A percentile compares a stretch with the other conserved stretches of the same genome.
Conservation (phyloP, 345 rosid genomes). For the Sisymbrium irio region DNA sequence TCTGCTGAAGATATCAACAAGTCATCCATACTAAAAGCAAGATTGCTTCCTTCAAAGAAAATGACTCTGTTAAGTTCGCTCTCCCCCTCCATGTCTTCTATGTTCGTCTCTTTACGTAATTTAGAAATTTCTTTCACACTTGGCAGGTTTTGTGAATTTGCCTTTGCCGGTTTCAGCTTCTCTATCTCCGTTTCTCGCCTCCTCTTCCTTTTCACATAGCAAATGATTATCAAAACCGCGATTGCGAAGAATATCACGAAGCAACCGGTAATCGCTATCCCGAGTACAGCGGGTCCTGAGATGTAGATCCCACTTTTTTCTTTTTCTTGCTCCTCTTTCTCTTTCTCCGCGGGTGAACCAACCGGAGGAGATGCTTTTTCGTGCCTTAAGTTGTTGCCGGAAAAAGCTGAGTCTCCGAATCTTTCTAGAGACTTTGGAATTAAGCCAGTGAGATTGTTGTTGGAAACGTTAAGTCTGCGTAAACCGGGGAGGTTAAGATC, state of each 20-base stretch:
- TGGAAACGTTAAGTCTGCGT: constrained; percentile 54
- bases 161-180: constrained; percentile 28
- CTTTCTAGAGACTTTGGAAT: constrained; percentile 62
- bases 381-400: constrained; percentile 58
- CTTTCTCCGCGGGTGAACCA: constrained; percentile 23
- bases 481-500: constrained; percentile 48
- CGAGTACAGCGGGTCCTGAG: constrained; percentile 52
- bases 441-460: constrained; percentile 65
- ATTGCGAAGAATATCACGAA: constrained; percentile 41
- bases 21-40: constrained; percentile 88
- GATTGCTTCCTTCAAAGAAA: constrained; percentile 86
- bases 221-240: constrained; percentile 43
- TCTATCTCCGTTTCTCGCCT: constrained; percentile 27
- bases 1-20: constrained; percentile 89
- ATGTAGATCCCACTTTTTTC: constrained; percentile 29
- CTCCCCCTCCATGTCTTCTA: constrained; percentile 47
- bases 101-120: constrained; percentile 46
- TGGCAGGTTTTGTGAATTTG: constrained; percentile 16
- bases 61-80: constrained; percentile 59
- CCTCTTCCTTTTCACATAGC: constrained; percentile 37
- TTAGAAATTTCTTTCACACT: constrained; percentile 44
- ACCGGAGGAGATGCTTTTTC: constrained; percentile 50
- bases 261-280: constrained; percentile 50
- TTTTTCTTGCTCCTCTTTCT: constrained; percentile 17
- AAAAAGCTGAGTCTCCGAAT: constrained; percentile 58